Percentiles rank a stretch among this genome's conserved stretches.
Conservation (phyloP, 768 basidiomycete species). For the Termitomyces sp. region DNA sequence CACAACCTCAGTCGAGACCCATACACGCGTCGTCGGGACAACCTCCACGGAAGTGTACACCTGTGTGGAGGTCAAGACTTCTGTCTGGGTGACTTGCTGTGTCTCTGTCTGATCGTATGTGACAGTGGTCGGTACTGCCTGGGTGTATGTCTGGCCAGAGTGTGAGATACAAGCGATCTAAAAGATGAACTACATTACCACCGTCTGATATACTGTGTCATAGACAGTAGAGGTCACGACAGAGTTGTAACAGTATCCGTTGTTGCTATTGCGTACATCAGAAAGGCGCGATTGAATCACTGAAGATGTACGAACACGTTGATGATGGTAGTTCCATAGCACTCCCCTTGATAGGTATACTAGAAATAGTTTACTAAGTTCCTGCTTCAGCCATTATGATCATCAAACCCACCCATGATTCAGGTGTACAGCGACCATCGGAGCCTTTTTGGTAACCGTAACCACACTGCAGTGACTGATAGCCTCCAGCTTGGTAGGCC, state of each 20-base stretch:
- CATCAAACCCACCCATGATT: slow-evolving; percentile 51
- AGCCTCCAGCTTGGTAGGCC: slow-evolving; percentile 57
- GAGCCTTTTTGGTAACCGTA: slow-evolving; percentile 59
- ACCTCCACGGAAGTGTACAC: slow-evolving; percentile 48
- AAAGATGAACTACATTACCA: slow-evolving; percentile 11
- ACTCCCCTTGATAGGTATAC: slow-evolving; percentile 41
- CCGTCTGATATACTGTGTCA: slow-evolving; percentile 26
- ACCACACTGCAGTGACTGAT: slow-evolving; percentile 61
- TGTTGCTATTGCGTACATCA: slow-evolving; percentile 11
- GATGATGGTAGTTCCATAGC: slow-evolving; percentile 65
- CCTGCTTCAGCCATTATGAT: not conserved
- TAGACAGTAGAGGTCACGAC: slow-evolving; percentile 33
- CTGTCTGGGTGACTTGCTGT: slow-evolving; percentile 32
- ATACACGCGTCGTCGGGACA: slow-evolving; percentile 60
- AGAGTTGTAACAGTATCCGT: slow-evolving; percentile 21
- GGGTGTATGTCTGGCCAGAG: slow-evolving; percentile 15
- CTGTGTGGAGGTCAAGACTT: slow-evolving; percentile 36
- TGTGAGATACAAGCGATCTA: slow-evolving; percentile 1
- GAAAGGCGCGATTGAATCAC: not conserved
- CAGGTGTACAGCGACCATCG: slow-evolving; percentile 48
- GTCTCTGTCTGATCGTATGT: slow-evolving; percentile 31
- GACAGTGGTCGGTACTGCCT: slow-evolving; percentile 39
- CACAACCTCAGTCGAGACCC: slow-evolving; percentile 61
- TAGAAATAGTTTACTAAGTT: slow-evolving; percentile 14
- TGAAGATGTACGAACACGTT: slow-evolving; percentile 15